Percentiles rank a stretch among this genome's conserved stretches.
Conservation (phyloP, 768 basidiomycete species). For the Pisolithus marmoratus region DNA sequence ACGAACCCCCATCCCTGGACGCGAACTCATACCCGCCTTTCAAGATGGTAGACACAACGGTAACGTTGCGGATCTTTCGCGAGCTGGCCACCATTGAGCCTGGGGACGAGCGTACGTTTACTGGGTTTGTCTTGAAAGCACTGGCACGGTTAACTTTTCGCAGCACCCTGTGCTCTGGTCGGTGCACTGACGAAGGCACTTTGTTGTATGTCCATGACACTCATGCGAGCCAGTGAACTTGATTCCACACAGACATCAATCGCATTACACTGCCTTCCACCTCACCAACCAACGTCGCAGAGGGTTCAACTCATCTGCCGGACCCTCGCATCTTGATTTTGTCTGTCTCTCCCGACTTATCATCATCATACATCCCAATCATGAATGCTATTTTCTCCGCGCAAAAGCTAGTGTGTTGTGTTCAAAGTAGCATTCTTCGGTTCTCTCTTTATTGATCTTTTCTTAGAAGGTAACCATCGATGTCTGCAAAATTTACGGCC, state of each 20-base stretch:
- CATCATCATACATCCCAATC: constrained; percentile 90
- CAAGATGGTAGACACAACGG: constrained; percentile 62
- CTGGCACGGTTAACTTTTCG: constrained; percentile 5
- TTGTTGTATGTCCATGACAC: constrained; percentile 55
- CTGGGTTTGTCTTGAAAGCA: neutral
- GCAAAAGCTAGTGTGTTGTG: constrained; percentile 76
- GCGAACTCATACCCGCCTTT: constrained; percentile 85
- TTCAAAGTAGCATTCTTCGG: neutral
- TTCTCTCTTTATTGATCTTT: neutral
- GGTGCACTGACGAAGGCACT: constrained; percentile 88
- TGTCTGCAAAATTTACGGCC: constrained; percentile 85
- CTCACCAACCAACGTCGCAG: constrained; percentile 21
- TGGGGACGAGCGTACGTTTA: constrained; percentile 39
- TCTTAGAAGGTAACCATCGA: constrained; percentile 92
- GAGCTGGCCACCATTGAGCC: constrained; percentile 53
- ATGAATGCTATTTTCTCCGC: constrained; percentile 99
- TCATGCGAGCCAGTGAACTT: constrained; percentile 8
- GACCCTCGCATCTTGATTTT: constrained; percentile 69
- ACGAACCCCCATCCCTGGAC: constrained; percentile 42
- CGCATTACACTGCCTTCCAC: constrained; percentile 38
- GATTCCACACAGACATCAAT: constrained; percentile 57
- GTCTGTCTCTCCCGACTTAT: constrained; percentile 87
- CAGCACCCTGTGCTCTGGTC: constrained; percentile 70
- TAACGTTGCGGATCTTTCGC: constrained; percentile 54
- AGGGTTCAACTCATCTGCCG: constrained; percentile 28